A percentile compares a stretch with the other conserved stretches of the same genome.
phyloP scores from a whole-genome alignment of 371 early-diverging fungal species.

The Zancudomyces culisetae region DNA sequence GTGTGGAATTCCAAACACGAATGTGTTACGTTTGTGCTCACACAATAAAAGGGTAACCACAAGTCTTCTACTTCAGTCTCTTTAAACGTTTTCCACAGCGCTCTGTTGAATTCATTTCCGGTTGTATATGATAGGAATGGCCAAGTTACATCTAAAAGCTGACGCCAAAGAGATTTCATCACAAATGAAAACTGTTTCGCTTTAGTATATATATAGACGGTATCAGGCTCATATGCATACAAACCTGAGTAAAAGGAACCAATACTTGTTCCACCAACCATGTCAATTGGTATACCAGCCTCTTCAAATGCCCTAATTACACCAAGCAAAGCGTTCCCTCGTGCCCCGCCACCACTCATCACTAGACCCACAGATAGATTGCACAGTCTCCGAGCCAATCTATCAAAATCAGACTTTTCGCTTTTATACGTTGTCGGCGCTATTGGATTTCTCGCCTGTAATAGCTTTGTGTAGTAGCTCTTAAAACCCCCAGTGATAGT shows the following conservation, averaged over 20 bases:
- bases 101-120: constrained; percentile 88
- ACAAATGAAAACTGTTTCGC: constrained; percentile 69
- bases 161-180: constrained; percentile 72
- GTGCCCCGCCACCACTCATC: constrained; percentile 98
- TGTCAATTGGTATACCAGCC: constrained; percentile 95
- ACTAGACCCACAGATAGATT: constrained; percentile 93
- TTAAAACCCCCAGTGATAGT: constrained; percentile 47
- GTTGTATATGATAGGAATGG: constrained; percentile 85
- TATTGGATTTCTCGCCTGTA: background rate
- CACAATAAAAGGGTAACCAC: constrained; percentile 95
- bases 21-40: constrained; percentile 91
- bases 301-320: constrained; percentile 95
- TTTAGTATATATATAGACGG: constrained; percentile 66
- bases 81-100: constrained; percentile 82
- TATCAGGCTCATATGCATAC: constrained; percentile 80
- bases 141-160: constrained; percentile 87
- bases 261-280: constrained; percentile 95
- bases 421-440: constrained; percentile 20
- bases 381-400: constrained; percentile 83
- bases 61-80: constrained; percentile 93
- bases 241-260: constrained; percentile 94
- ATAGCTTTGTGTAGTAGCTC: constrained; percentile 31
- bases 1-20: constrained; percentile 88
- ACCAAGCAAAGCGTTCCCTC: constrained; percentile 94
- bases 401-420: constrained; percentile 47